Conservation (phyloP, 2,329 filamentous ascomycete genomes). For the Aspergillus oerlinghausenensis region DNA sequence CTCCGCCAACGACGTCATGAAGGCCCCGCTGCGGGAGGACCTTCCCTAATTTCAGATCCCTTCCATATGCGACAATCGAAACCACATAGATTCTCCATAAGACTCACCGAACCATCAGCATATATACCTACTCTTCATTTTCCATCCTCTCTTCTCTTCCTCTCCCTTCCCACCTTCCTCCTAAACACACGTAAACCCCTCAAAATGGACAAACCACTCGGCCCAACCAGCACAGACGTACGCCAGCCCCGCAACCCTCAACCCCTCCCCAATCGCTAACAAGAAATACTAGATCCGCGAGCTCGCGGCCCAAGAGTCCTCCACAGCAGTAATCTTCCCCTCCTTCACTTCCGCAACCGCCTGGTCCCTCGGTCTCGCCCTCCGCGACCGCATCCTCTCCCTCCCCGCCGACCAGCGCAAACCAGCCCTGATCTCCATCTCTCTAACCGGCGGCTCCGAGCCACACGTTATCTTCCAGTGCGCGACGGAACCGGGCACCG, state of each 20-base stretch:
- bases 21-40: background rate
- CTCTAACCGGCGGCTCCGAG: slow-evolving; percentile 24
- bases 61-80: background rate
- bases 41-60: background rate
- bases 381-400: slow-evolving; percentile 35
- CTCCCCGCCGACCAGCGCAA: slow-evolving; percentile 29
- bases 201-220: slow-evolving; percentile 25
- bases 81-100: background rate
- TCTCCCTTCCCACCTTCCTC: background rate
- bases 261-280: background rate
- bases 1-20: background rate
- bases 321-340: slow-evolving; percentile 27
- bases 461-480: slow-evolving; percentile 66
- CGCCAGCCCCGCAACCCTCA: background rate
- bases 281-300: slow-evolving; percentile 15
- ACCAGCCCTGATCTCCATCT: slow-evolving; percentile 39
- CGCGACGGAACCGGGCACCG: slow-evolving; percentile 61
- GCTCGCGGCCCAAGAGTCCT: slow-evolving; percentile 29
- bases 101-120: background rate
- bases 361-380: slow-evolving; percentile 34
- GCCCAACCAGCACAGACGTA: slow-evolving; percentile 29
- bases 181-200: background rate
- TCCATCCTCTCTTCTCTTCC: background rate
- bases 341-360: slow-evolving; percentile 38
- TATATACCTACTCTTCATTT: background rate